Conservation (phyloP, 352 stramenopile genomes). For the Pythium coloratum region DNA sequence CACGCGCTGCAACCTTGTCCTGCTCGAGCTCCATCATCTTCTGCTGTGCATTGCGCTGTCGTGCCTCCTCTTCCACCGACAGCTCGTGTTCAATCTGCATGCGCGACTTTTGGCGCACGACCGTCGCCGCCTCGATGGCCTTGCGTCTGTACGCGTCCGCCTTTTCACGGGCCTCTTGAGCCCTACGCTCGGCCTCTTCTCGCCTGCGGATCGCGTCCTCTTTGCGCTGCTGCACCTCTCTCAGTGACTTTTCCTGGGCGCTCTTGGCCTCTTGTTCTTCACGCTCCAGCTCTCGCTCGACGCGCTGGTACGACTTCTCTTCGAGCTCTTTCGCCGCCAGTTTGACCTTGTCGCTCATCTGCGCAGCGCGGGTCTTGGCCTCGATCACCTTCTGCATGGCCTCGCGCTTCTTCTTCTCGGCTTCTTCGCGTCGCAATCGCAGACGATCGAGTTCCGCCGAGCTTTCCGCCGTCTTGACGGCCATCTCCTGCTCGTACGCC, state of each 20-base stretch:
- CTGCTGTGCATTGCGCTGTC: conserved; percentile 38
- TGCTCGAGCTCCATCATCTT: conserved; percentile 53
- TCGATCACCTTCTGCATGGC: conserved; percentile 80
- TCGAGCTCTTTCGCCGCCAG: conserved; percentile 61
- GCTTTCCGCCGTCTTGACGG: conserved; percentile 30
- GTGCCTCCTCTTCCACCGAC: conserved; percentile 55
- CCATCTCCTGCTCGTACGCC: conserved; percentile 46
- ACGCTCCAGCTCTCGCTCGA: conserved; percentile 51
- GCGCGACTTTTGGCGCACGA: conserved; percentile 64
- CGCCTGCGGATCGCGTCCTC: conserved; percentile 64
- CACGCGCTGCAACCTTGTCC: conserved; percentile 43
- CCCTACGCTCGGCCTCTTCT: conserved; percentile 66
- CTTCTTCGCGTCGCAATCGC: conserved; percentile 40
- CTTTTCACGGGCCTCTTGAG: conserved; percentile 50
- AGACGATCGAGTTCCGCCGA: conserved; percentile 40
- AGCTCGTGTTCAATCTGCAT: conserved; percentile 69
- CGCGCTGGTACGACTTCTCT: conserved; percentile 52
- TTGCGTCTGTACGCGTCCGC: conserved; percentile 63
- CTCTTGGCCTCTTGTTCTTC: conserved; percentile 43
- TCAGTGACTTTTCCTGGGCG: conserved; percentile 44
- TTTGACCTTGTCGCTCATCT: conserved; percentile 64
- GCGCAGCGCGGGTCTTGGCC: conserved; percentile 56
- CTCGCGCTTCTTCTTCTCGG: conserved; percentile 58
- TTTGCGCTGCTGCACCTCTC: conserved; percentile 53
- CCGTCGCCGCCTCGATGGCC: conserved; percentile 63